Evolutionary conservation across 1,284 basidiomycete genomes (phyloP).

Genomic region (Ceratobasidium sp.): DNA sequence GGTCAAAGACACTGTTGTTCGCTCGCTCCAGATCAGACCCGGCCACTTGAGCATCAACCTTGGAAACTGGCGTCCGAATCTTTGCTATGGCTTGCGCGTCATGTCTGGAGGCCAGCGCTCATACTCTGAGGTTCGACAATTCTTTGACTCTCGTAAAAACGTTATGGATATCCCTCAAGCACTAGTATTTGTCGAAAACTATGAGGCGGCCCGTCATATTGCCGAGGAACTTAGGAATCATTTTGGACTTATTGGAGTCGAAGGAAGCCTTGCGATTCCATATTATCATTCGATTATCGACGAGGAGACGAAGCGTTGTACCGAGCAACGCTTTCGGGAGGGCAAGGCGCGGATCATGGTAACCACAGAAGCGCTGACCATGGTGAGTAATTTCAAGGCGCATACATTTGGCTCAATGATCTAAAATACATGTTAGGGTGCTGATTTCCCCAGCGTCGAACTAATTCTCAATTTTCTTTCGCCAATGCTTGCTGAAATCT

Average conservation of each 20-base stretch:
- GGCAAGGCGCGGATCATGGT: not conserved
- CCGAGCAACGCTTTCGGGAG: not conserved
- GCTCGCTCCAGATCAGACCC: not conserved
- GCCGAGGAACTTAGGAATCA: not conserved
- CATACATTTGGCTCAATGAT: not conserved
- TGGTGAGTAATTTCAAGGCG: not conserved
- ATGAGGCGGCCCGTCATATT: not conserved
- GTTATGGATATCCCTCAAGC: not conserved
- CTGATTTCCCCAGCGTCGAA: not conserved
- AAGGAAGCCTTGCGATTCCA: not conserved
- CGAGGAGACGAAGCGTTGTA: not conserved
- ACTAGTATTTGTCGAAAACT: constrained; percentile 1
- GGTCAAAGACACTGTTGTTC: not conserved
- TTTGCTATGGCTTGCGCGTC: not conserved
- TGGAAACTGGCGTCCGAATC: not conserved
- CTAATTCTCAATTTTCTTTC: not conserved
- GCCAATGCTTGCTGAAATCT: not conserved
- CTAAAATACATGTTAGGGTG: not conserved
- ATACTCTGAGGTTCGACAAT: not conserved
- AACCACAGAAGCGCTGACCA: not conserved
- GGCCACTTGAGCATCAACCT: not conserved
- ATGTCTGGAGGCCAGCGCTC: not conserved
- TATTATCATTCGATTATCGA: not conserved
- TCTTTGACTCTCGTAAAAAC: not conserved
- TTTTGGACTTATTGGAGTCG: not conserved